Evolutionary conservation across 257 asterid species (phyloP).

Genomic region (Rubia yunnanensis): DNA sequence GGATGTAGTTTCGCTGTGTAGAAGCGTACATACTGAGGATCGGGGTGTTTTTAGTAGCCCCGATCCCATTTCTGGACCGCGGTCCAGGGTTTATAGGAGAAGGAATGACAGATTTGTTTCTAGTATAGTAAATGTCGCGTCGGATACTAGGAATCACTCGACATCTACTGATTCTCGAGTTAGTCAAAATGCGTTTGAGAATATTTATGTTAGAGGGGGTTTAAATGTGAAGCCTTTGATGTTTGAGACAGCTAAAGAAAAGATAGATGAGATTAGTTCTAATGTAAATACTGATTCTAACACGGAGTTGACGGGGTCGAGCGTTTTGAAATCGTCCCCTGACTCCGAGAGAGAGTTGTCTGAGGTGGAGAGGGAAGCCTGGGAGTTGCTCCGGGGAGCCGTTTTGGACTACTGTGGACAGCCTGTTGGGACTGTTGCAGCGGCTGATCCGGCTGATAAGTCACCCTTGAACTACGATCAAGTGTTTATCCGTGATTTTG

Average conservation of each 20-base stretch:
- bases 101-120: slow-evolving; percentile 17
- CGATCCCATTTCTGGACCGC: slow-evolving; percentile 44
- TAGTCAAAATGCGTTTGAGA: slow-evolving; percentile 42
- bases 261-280: neutral
- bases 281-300: slow-evolving; percentile 21
- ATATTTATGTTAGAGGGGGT: slow-evolving; percentile 54
- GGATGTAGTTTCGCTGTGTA: slow-evolving; percentile 22
- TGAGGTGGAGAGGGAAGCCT: slow-evolving; percentile 62
- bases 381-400: slow-evolving; percentile 63
- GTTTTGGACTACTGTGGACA: slow-evolving; percentile 71
- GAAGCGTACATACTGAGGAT: slow-evolving; percentile 26
- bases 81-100: slow-evolving; percentile 21
- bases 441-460: slow-evolving; percentile 74
- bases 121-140: slow-evolving; percentile 47
- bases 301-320: slow-evolving; percentile 13
- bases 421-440: slow-evolving; percentile 87
- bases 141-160: slow-evolving; percentile 53
- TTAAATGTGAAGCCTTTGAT: slow-evolving; percentile 50
- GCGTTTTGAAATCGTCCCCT: slow-evolving; percentile 20
- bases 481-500: slow-evolving; percentile 82
- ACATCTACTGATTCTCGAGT: slow-evolving; percentile 43
- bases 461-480: slow-evolving; percentile 84
- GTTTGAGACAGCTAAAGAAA: slow-evolving; percentile 20
- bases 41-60: slow-evolving; percentile 41
- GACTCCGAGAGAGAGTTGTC: slow-evolving; percentile 42